Percentiles rank a stretch among this genome's conserved stretches.
Evolutionary conservation across 805 yeast species (phyloP).

Genomic region (Clavispora vitiphila): DNA sequence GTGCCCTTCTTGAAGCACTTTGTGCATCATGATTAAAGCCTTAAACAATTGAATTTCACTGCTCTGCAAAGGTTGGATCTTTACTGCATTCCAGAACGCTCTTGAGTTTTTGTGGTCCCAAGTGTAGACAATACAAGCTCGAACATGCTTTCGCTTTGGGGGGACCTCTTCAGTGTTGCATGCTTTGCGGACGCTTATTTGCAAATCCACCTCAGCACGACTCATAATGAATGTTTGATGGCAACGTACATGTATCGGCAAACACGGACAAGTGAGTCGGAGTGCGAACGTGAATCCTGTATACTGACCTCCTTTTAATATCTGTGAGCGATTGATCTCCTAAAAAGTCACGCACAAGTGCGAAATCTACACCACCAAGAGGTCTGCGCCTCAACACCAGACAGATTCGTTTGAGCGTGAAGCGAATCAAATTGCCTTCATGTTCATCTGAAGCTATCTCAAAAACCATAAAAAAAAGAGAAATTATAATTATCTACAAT

Average conservation of each 20-base stretch:
- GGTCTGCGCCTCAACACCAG: too few relatives aligned
- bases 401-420: too few relatives aligned
- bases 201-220: constrained; percentile 44
- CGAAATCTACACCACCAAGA: too few relatives aligned
- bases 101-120: constrained; percentile 90
- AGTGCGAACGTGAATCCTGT: not conserved
- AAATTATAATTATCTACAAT: too few relatives aligned
- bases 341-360: not conserved
- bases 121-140: constrained; percentile 91
- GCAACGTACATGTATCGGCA: not conserved
- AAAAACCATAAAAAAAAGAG: too few relatives aligned
- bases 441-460: too few relatives aligned
- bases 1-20: constrained; percentile 98
- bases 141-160: constrained; percentile 92
- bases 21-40: constrained; percentile 78
- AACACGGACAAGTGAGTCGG: not conserved
- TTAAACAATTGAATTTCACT: constrained; percentile 85
- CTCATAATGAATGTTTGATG: constrained; percentile 23
- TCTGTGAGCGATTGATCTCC: not conserved
- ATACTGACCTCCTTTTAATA: not conserved
- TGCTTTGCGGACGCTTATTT: constrained; percentile 70
- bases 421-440: too few relatives aligned
- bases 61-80: constrained; percentile 70
- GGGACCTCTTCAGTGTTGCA: constrained; percentile 82
- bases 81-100: constrained; percentile 81